Evolutionary conservation across 768 basidiomycete species (phyloP), one percentile per base, ranked within the genome.

Genomic region (Suillus luteus): DNA sequence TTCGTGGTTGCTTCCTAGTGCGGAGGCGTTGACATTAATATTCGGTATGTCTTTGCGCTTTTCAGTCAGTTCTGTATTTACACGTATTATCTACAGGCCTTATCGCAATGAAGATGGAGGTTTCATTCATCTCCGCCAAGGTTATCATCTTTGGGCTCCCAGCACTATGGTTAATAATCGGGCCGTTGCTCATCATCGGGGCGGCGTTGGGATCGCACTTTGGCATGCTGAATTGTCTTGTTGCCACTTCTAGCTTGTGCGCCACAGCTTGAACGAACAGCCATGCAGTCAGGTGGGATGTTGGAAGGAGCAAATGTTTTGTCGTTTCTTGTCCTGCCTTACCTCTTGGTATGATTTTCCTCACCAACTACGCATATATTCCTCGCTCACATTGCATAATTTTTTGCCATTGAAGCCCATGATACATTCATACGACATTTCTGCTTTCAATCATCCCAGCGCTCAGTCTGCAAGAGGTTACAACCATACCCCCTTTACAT

Each of bases 51-150:
- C 17, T 27, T 19, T 27, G 40, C 17, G 6, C 57, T 41, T 38
- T 11, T 41, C 2, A 2, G 7, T 27, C 24, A 40, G 15, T 41
- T 22, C 14, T 19, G 17, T 24, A 22, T 27, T 58, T 24, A 41
- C 24, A 17, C 5, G 1, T 58, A 41, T 27, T 10, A 19, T 22
- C 55, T 11, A 24, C 17, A 58, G 57, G 57, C 6, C 15, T 58
- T 41, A 58, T 58, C 24, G 57, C 57, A 19, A 58, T 58, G 38
- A 58, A 58, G 17, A 58, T 58, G 57, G 57, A 58, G 5, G 57
- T 58, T 58, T 58, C 57, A 19, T 58, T 58, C 57, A 58, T 58
- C 5, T 58, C 57, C 27, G 57, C 57, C 24, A 58, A 58, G 24
- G 57, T 58, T 10, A 58, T 58, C 24, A 58, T 58, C 38, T 58